Conservation (phyloP, 768 basidiomycete genomes). For the Pilatotrama ljubarskyi region DNA sequence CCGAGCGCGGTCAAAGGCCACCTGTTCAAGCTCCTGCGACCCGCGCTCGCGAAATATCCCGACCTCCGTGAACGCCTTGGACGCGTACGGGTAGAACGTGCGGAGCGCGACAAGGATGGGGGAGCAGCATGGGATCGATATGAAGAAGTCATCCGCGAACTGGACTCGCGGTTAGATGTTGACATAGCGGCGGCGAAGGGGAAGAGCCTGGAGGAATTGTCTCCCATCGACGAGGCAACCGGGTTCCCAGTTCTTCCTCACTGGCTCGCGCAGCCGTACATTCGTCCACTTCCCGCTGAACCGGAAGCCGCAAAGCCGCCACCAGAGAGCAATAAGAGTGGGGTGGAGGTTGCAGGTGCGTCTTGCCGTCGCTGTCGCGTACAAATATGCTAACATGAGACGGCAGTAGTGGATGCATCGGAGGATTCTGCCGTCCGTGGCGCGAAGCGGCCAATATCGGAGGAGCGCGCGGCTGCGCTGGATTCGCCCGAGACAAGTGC, state of each 20-base stretch:
- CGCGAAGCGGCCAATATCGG: conserved; percentile 13
- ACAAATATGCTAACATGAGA: not conserved
- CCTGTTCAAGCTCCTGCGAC: conserved; percentile 88
- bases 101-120: conserved; percentile 22
- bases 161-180: conserved; percentile 58
- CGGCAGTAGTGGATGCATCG: not conserved
- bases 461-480: not conserved
- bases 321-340: conserved; percentile 5
- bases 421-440: conserved; percentile 5
- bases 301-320: conserved; percentile 11
- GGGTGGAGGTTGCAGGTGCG: conserved; percentile 7
- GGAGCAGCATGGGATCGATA: conserved; percentile 44
- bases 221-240: conserved; percentile 44
- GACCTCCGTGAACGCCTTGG: conserved; percentile 79
- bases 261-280: conserved; percentile 74
- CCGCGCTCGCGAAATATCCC: conserved; percentile 61
- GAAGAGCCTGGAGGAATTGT: conserved; percentile 37
- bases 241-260: conserved; percentile 59
- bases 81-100: conserved; percentile 35
- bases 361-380: not conserved
- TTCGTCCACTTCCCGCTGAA: conserved; percentile 42
- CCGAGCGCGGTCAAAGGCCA: conserved; percentile 86
- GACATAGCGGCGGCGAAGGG: conserved; percentile 45
- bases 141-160: conserved; percentile 54
- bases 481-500: not conserved